phyloP scores from a whole-genome alignment of 306 rosid genomes.

The Cucurbita moschata region DNA sequence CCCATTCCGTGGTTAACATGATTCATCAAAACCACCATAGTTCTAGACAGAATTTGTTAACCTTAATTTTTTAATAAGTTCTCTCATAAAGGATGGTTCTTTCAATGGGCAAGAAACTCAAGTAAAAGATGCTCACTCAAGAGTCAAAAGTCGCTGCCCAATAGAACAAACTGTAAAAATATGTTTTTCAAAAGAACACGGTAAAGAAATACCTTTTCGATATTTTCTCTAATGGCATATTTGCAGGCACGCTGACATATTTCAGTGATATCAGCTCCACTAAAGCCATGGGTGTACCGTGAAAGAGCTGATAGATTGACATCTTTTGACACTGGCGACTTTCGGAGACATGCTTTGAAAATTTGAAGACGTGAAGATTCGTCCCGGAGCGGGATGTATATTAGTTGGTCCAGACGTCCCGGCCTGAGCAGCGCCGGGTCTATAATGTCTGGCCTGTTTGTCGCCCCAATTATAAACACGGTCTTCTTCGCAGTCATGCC shows the following conservation, averaged over 20 bases:
- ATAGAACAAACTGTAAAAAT: background rate
- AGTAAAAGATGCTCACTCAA: background rate
- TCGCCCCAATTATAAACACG: constrained; percentile 57
- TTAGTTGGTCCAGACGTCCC: constrained; percentile 54
- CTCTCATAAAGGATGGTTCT: background rate
- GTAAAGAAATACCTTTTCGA: constrained; percentile 37
- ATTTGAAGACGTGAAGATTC: constrained; percentile 48
- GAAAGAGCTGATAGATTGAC: constrained; percentile 50
- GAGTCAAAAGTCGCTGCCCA: background rate
- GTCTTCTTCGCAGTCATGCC: constrained; percentile 63
- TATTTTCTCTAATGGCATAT: constrained; percentile 54
- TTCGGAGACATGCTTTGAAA: constrained; percentile 60
- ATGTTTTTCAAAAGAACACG: background rate
- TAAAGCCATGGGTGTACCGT: constrained; percentile 41
- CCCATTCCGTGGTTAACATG: background rate
- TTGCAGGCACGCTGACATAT: constrained; percentile 68
- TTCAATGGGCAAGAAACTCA: background rate
- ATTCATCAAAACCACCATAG: background rate
- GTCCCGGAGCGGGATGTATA: constrained; percentile 56
- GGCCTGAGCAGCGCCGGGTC: constrained; percentile 65
- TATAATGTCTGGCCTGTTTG: constrained; percentile 59
- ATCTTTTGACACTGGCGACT: constrained; percentile 46
- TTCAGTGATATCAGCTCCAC: constrained; percentile 62
- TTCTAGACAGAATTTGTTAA: background rate
- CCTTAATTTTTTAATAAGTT: background rate